Conservation (phyloP, 768 basidiomycete species). For the Lentinus brumalis region DNA sequence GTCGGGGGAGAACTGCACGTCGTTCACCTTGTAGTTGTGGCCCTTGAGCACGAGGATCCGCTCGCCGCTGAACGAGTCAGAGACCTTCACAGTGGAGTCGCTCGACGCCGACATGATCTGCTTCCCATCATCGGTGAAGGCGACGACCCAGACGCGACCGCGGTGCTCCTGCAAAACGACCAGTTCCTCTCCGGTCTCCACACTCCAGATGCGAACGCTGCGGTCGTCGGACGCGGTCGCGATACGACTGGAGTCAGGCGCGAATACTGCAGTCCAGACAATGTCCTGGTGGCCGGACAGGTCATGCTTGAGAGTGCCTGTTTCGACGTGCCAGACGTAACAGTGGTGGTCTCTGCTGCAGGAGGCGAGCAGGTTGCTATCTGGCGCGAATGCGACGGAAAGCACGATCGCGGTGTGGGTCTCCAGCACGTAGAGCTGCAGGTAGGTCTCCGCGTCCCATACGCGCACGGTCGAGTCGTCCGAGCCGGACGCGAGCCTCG, state of each 20-base stretch:
- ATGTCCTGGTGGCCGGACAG: slow-evolving; percentile 14
- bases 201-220: slow-evolving; percentile 14
- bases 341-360: background rate
- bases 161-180: background rate
- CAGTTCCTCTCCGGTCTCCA: slow-evolving; percentile 7
- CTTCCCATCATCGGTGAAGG: slow-evolving; percentile 14
- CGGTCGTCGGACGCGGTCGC: slow-evolving; percentile 16
- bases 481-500: slow-evolving; percentile 43
- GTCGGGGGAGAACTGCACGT: slow-evolving; percentile 32
- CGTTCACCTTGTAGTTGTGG: slow-evolving; percentile 1
- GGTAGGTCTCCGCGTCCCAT: slow-evolving; percentile 12
- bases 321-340: slow-evolving; percentile 41
- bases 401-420: slow-evolving; percentile 6
- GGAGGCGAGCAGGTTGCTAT: slow-evolving; percentile 9
- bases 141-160: slow-evolving; percentile 3
- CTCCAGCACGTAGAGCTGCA: background rate
- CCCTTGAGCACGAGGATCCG: background rate
- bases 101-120: slow-evolving; percentile 10
- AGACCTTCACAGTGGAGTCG: slow-evolving; percentile 14
- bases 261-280: slow-evolving; percentile 34
- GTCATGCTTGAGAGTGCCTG: slow-evolving; percentile 27
- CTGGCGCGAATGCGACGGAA: slow-evolving; percentile 13
- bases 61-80: slow-evolving; percentile 8
- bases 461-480: slow-evolving; percentile 42
- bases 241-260: slow-evolving; percentile 6